Evolutionary conservation across 1,284 basidiomycete genomes (phyloP).

Genomic region (Cutaneotrichosporon sp.): DNA sequence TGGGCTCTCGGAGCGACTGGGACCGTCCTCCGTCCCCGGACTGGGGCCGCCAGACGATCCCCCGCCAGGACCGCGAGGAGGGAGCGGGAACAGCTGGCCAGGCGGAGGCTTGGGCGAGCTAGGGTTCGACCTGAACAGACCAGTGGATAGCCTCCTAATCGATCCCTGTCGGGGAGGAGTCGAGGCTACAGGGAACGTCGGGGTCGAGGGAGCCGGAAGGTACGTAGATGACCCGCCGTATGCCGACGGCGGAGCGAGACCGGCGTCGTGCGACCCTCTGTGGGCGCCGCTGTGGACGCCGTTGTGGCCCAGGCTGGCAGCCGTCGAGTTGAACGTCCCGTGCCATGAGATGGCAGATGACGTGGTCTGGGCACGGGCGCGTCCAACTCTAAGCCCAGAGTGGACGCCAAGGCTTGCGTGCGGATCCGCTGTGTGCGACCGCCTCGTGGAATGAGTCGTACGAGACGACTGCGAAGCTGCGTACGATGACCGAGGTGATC

Average conservation of each 20-base stretch:
- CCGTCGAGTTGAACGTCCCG: not conserved
- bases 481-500: slow-evolving; percentile 39
- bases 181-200: slow-evolving; percentile 25
- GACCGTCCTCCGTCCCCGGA: not conserved
- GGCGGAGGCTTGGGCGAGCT: slow-evolving; percentile 33
- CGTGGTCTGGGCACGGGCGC: slow-evolving; percentile 22
- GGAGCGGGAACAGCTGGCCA: slow-evolving; percentile 40
- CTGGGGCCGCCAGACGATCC: slow-evolving; percentile 4
- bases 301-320: not conserved
- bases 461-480: slow-evolving; percentile 25
- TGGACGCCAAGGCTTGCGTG: slow-evolving; percentile 6
- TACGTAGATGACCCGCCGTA: slow-evolving; percentile 10
- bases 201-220: slow-evolving; percentile 13
- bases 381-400: not conserved
- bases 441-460: slow-evolving; percentile 12
- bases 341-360: slow-evolving; percentile 19
- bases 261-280: not conserved
- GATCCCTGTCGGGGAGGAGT: slow-evolving; percentile 45
- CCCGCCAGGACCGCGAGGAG: slow-evolving; percentile 21
- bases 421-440: slow-evolving; percentile 17
- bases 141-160: slow-evolving; percentile 40
- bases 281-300: not conserved
- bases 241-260: not conserved
- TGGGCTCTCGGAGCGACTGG: slow-evolving; percentile 7
- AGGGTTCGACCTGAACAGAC: slow-evolving; percentile 34